phyloP scores from a whole-genome alignment of 2,329 filamentous ascomycete species.

The Phaeosphaeria sp. region DNA sequence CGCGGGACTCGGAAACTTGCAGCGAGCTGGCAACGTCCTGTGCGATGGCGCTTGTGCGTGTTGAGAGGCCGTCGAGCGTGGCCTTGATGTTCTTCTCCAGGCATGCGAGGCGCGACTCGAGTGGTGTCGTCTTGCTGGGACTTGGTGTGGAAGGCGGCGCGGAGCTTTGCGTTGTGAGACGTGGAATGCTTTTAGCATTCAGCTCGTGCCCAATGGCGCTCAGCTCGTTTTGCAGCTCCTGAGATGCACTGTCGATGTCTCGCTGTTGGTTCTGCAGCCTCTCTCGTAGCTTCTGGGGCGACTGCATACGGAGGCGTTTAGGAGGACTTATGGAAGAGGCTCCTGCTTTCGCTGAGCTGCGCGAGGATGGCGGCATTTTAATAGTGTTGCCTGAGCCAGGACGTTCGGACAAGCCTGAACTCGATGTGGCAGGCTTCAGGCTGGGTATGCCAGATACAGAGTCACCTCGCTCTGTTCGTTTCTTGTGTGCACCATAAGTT shows the following conservation, averaged over 20 bases:
- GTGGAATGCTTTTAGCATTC: constrained; percentile 51
- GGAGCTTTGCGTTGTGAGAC: constrained; percentile 42
- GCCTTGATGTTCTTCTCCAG: constrained; percentile 72
- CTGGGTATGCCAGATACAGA: constrained; percentile 59
- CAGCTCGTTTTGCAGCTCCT: constrained; percentile 75
- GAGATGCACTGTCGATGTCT: constrained; percentile 73
- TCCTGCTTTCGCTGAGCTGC: constrained; percentile 37
- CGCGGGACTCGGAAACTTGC: constrained; percentile 76
- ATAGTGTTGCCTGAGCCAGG: constrained; percentile 59
- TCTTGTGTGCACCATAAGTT: constrained; percentile 51
- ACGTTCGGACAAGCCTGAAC: constrained; percentile 58
- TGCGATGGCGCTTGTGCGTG: constrained; percentile 60
- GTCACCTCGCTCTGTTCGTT: constrained; percentile 53
- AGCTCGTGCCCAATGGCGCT: constrained; percentile 83
- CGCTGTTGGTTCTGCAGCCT: constrained; percentile 83
- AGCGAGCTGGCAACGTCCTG: constrained; percentile 75
- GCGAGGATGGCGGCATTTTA: constrained; percentile 63
- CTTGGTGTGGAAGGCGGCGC: constrained; percentile 30
- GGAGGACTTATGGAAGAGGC: constrained; percentile 26
- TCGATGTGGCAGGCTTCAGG: constrained; percentile 48
- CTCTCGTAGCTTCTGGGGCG: constrained; percentile 74
- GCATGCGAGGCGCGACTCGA: constrained; percentile 65
- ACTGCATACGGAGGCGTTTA: constrained; percentile 59
- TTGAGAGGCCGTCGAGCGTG: constrained; percentile 43
- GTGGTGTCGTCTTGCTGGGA: constrained; percentile 31